A percentile compares a stretch with the other conserved stretches of the same genome.
phyloP scores from a whole-genome alignment of 805 yeast species.

The Candida pseudofarinosa region DNA sequence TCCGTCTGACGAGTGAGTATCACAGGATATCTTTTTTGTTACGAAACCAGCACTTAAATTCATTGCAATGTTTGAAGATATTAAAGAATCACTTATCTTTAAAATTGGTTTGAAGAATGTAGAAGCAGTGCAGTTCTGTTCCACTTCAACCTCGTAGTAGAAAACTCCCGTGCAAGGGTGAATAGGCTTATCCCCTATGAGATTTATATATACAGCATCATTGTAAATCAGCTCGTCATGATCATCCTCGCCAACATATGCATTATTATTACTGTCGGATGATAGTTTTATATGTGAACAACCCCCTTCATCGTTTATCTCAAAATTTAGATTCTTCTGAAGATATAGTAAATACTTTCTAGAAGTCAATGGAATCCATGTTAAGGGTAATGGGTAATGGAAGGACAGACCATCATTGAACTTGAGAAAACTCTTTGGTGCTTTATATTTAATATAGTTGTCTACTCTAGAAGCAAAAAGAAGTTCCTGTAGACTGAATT shows the following conservation, averaged over 20 bases:
- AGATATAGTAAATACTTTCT: conserved; percentile 19
- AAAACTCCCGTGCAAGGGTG: conserved; percentile 31
- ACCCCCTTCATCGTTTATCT: conserved; percentile 23
- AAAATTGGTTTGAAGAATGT: conserved; percentile 30
- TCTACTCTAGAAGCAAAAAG: conserved; percentile 16
- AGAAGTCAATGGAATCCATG: conserved; percentile 37
- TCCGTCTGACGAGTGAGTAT: conserved; percentile 6
- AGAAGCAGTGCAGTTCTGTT: conserved; percentile 30
- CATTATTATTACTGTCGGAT: neutral
- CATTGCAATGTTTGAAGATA: conserved; percentile 30
- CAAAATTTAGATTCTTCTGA: conserved; percentile 21
- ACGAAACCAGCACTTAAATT: conserved; percentile 32
- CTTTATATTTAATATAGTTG: conserved; percentile 18
- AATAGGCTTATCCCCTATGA: conserved; percentile 34
- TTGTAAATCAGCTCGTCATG: neutral
- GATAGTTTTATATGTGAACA: conserved; percentile 25
- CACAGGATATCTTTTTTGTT: conserved; percentile 23
- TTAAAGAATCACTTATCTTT: conserved; percentile 28
- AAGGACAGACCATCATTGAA: conserved; percentile 18
- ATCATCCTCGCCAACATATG: neutral
- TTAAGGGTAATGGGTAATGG: conserved; percentile 31
- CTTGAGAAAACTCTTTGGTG: conserved; percentile 24
- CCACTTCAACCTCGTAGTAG: conserved; percentile 38
- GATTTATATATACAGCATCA: conserved; percentile 27
- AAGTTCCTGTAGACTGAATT: conserved; percentile 24